phyloP scores from a whole-genome alignment of 495 filamentous ascomycete genomes.

The Achaetomiella virescens region DNA sequence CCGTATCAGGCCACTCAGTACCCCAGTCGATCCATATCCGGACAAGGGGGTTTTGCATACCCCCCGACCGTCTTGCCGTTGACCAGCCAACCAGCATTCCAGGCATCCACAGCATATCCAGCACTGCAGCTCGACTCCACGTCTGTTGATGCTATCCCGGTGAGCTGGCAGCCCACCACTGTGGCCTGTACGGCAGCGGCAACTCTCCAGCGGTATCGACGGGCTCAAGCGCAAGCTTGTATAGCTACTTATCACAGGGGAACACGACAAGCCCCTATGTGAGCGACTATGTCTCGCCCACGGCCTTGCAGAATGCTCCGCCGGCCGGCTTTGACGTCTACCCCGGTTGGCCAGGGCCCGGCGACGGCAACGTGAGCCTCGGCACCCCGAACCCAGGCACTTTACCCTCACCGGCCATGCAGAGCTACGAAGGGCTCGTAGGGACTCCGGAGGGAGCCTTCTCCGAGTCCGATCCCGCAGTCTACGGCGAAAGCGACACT shows the following conservation, averaged over 20 bases:
- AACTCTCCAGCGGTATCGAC: conserved; percentile 10
- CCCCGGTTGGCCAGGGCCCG: background rate
- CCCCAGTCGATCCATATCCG: background rate
- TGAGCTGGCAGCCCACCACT: background rate
- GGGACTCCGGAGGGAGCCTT: background rate
- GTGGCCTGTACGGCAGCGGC: conserved; percentile 1
- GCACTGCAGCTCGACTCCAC: background rate
- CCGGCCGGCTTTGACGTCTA: background rate
- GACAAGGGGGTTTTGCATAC: background rate
- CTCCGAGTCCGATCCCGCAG: background rate
- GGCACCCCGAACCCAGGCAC: background rate
- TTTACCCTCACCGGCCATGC: conserved; percentile 2
- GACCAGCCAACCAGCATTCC: conserved; percentile 4
- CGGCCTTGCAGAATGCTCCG: background rate
- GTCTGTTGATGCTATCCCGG: background rate
- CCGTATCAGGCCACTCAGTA: conserved; percentile 3
- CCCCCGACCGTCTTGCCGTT: background rate
- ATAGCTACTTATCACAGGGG: conserved; percentile 1
- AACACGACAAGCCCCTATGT: conserved; percentile 2
- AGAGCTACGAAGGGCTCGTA: background rate
- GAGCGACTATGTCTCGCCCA: conserved; percentile 12
- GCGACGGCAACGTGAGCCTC: background rate
- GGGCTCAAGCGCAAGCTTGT: background rate
- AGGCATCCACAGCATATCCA: background rate
- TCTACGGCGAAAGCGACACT: background rate